Conservation (phyloP, 176 grass and related monocot genomes). For the Musa acuminata region DNA sequence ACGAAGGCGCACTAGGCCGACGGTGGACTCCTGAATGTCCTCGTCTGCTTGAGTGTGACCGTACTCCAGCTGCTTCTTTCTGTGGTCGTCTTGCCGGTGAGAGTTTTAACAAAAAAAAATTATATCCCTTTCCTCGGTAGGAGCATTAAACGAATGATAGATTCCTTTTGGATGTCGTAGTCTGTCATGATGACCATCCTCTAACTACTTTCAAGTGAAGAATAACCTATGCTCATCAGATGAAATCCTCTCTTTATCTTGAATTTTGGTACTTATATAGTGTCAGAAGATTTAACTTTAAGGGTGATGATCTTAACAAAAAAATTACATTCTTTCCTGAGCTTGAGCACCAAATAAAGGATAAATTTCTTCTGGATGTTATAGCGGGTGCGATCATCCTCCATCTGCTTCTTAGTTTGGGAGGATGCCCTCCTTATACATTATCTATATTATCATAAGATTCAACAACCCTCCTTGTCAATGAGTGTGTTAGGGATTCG, state of each 20-base stretch:
- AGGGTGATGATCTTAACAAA: conserved; percentile 12
- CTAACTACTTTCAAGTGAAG: conserved; percentile 20
- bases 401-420: too few species aligned
- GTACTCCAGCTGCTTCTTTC: conserved; percentile 13
- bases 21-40: not conserved
- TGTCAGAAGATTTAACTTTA: conserved; percentile 5
- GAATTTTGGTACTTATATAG: conserved; percentile 11
- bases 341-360: not conserved
- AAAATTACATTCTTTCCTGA: conserved; percentile 1
- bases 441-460: too few species aligned
- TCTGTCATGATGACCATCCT: conserved; percentile 28
- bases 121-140: conserved; percentile 3
- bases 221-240: conserved; percentile 10
- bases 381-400: too few species aligned
- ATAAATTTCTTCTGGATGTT: too few species aligned
- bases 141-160: conserved; percentile 1
- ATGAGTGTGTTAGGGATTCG: too few species aligned
- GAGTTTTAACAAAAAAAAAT: conserved; percentile 16
- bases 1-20: not conserved
- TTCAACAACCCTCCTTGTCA: too few species aligned
- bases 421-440: too few species aligned
- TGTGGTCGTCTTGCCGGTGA: conserved; percentile 17
- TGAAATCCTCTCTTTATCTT: conserved; percentile 6
- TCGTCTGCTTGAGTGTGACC: not conserved
- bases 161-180: conserved; percentile 10